Conservation (phyloP, 176 grass and related monocot species). For the Zoysia pacifica region DNA sequence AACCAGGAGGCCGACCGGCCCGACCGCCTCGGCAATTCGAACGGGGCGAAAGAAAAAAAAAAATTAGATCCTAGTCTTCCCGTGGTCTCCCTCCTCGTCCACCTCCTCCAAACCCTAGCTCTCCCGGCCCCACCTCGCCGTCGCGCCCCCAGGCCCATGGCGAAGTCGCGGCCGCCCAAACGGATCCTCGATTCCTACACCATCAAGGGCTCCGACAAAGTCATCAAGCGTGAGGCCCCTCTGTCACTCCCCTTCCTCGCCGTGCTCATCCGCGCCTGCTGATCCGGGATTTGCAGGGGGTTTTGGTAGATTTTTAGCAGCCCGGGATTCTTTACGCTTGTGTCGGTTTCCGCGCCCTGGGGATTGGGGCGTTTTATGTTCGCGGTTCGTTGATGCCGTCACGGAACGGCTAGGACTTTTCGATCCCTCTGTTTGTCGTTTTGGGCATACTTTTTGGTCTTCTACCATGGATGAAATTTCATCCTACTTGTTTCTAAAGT, state of each 20-base stretch:
- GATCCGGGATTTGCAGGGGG: constrained; percentile 28
- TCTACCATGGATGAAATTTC: background rate
- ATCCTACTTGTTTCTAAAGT: background rate
- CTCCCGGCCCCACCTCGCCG: constrained; percentile 14
- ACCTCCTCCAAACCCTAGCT: constrained; percentile 50
- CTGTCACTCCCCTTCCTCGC: background rate
- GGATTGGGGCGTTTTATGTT: background rate
- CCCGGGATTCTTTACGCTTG: background rate
- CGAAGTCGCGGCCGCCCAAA: constrained; percentile 77
- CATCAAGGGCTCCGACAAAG: constrained; percentile 86
- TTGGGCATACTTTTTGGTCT: background rate
- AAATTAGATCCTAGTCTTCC: constrained; percentile 10
- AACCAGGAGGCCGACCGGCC: too few relatives aligned
- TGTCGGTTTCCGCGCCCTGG: constrained; percentile 10
- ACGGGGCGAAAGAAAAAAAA: background rate
- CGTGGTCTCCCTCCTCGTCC: background rate
- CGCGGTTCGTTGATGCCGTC: constrained; percentile 25
- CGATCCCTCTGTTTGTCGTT: background rate
- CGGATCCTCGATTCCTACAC: constrained; percentile 81
- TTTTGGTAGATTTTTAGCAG: constrained; percentile 1
- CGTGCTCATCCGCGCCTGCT: background rate
- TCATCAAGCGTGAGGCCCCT: constrained; percentile 74
- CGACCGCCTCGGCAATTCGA: background rate
- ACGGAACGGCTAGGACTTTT: constrained; percentile 8
- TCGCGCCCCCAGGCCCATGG: constrained; percentile 40